Evolutionary conservation across 208 protist genomes (phyloP), one percentile per base, ranked within the genome.

Genomic region (Trypanosoma cruzi): DNA sequence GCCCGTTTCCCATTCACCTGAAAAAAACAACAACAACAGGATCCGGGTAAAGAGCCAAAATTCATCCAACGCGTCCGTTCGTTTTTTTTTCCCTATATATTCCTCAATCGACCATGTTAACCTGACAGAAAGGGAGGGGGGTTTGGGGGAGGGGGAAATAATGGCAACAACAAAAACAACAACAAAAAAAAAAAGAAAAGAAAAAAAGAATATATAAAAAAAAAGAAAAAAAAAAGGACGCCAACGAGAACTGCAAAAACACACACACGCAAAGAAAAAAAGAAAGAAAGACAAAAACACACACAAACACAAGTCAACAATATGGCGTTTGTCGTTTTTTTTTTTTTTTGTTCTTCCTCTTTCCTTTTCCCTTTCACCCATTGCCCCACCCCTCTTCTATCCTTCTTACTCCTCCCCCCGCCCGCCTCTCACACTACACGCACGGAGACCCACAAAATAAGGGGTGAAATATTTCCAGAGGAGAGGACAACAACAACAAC

Each of bases 121-220:
- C 31, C 14, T 28, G 16, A 64, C 49, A 32, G 32, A 53, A 29
- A 64, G 22, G 48, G 36, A 63, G 24, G 37, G 37, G 13, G 37
- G 13, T 44, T 44, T 63, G 11, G 31, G 28, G 1, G 32, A 56
- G 29, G n/a, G 36, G 29, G 18, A 20, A 67, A 57, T 11, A 57
- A 68, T 22, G 36, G 50, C 29, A 64, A 52, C 42, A 62, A 62
- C 22, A 8, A 62, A 49, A 50, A 31, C 5, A 46, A 62, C 20
- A 44, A 7, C 2, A 13, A 42, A 24, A 6, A 10, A 6, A 32
- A 24, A 6, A 5, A 32, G 14, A 61, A 61, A 28, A 64, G 22
- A 22, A 49, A 20, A 34, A 56, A 56, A 56, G 52, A 24, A 68
- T 49, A 50, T 60, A 60, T 24, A 16, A 68, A 60, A 50, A 60